Conservation (phyloP, 2,329 filamentous ascomycete genomes). For the Teratosphaeria zuluensis region DNA sequence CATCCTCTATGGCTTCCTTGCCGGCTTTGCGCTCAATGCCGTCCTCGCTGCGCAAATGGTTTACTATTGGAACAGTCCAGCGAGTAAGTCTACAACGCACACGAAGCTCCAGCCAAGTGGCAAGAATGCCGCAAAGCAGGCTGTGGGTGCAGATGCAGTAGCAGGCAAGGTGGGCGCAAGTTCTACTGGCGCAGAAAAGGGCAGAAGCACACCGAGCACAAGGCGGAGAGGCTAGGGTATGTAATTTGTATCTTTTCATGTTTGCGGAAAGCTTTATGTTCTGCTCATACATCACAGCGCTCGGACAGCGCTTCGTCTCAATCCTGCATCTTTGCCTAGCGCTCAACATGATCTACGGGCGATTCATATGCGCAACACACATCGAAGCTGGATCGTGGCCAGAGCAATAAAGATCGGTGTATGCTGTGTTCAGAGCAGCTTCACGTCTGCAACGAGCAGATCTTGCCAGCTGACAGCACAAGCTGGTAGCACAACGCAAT, state of each 20-base stretch:
- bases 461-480: too few species aligned
- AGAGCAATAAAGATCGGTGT: too few species aligned
- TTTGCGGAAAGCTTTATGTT: not conserved
- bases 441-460: too few species aligned
- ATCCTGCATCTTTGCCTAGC: too few species aligned
- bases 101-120: constrained; percentile 32
- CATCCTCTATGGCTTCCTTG: constrained; percentile 89
- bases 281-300: too few species aligned
- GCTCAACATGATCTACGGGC: too few species aligned
- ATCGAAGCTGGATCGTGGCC: too few species aligned
- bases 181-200: not conserved
- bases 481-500: too few species aligned
- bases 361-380: too few species aligned
- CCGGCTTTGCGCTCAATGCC: constrained; percentile 80
- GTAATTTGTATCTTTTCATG: not conserved
- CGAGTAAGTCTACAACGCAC: constrained; percentile 27
- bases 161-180: not conserved
- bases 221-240: constrained; percentile 41
- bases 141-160: constrained; percentile 2
- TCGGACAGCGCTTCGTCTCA: too few species aligned
- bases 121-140: constrained; percentile 19
- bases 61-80: constrained; percentile 79
- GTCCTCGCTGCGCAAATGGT: constrained; percentile 84
- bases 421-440: too few species aligned
- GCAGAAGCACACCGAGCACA: constrained; percentile 45